Conservation (phyloP, 2,329 filamentous ascomycete species). For the Penicillium nordicum region DNA sequence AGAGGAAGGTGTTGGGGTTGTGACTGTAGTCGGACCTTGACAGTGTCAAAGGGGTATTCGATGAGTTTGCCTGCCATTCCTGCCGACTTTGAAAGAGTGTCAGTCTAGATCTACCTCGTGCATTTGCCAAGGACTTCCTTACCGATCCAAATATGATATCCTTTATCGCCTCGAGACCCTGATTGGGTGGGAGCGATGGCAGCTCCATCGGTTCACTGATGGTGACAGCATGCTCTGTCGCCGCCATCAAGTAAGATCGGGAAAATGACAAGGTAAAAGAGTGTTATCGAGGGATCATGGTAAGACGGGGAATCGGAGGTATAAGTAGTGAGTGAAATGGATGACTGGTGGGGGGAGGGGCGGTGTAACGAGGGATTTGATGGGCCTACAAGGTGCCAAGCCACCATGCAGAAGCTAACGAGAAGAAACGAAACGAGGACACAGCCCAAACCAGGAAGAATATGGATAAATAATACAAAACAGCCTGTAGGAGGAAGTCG, state of each 20-base stretch:
- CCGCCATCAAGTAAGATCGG: constrained; percentile 35
- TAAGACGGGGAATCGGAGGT: constrained; percentile 5
- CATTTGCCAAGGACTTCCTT: constrained; percentile 34
- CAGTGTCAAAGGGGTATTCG: constrained; percentile 97
- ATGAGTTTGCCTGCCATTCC: constrained; percentile 92
- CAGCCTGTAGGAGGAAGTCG: constrained; percentile 2
- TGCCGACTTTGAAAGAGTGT: constrained; percentile 55
- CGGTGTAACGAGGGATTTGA: constrained; percentile 22
- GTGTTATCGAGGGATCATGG: constrained; percentile 23
- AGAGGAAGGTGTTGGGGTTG: constrained; percentile 81
- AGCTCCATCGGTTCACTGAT: constrained; percentile 42
- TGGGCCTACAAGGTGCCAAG: constrained; percentile 13
- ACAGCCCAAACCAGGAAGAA: neutral
- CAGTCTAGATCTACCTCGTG: neutral
- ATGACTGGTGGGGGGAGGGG: neutral
- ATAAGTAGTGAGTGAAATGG: constrained; percentile 3
- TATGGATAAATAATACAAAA: neutral
- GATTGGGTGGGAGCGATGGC: constrained; percentile 41
- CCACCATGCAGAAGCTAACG: constrained; percentile 7
- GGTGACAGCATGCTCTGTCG: constrained; percentile 38
- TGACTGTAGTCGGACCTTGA: constrained; percentile 97
- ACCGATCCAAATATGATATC: constrained; percentile 87
- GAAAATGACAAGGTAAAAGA: constrained; percentile 11
- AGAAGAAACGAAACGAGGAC: neutral
- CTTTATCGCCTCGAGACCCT: constrained; percentile 68